A percentile compares a stretch with the other conserved stretches of the same genome.
phyloP scores from a whole-genome alignment of 129 eudicot species.

The Dittrichia graveolens region DNA sequence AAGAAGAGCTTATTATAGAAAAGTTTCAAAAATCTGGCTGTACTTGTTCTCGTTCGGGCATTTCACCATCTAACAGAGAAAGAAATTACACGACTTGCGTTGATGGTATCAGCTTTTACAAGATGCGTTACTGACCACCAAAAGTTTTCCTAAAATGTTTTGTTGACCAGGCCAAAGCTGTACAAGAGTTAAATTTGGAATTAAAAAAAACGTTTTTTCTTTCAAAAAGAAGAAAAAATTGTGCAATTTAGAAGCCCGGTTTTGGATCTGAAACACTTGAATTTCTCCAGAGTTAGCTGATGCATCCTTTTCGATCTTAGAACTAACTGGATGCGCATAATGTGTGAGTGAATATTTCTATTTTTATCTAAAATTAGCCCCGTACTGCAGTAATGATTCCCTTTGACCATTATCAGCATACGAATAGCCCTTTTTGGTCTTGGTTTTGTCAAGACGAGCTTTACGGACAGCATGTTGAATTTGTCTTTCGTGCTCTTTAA shows the following conservation, averaged over 20 bases:
- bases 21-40: not conserved
- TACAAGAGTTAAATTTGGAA: conserved; percentile 25
- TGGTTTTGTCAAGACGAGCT: conserved; percentile 64
- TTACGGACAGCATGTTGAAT: conserved; percentile 84
- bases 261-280: conserved; percentile 24
- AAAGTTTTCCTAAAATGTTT: conserved; percentile 21
- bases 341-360: not conserved
- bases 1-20: not conserved
- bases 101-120: conserved; percentile 12
- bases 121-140: conserved; percentile 21
- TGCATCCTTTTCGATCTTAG: conserved; percentile 11
- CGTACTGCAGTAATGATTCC: conserved; percentile 57
- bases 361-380: conserved; percentile 37
- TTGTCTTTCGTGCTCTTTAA: conserved; percentile 84
- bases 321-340: conserved; percentile 21
- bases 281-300: conserved; percentile 15
- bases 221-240: conserved; percentile 12
- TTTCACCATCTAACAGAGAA: conserved; percentile 27
- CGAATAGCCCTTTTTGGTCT: conserved; percentile 37
- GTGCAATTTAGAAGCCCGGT: conserved; percentile 22
- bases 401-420: conserved; percentile 57
- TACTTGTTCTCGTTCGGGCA: conserved; percentile 36
- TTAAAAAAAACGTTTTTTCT: not conserved
- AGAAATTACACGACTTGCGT: conserved; percentile 14
- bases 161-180: conserved; percentile 30